These are phyloP conservation scores for Funneliformis geosporum DNA, from an alignment of 192 early-diverging fungal species.

Conservation along the genomic window DNA sequence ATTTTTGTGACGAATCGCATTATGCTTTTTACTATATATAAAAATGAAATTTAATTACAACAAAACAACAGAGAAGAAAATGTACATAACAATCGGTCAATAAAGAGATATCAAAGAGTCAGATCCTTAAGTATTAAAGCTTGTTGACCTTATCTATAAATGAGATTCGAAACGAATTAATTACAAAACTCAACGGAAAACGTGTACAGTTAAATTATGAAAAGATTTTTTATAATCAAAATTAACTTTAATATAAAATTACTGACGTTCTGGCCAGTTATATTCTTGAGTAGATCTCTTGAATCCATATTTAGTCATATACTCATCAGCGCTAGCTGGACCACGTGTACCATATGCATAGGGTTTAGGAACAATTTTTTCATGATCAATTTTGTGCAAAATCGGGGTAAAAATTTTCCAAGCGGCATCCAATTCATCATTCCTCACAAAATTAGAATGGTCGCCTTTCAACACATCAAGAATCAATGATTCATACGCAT, in stretches of 20 bases:
- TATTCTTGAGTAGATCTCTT: constrained; percentile 44
- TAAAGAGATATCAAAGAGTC: too few relatives aligned
- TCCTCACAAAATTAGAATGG: constrained; percentile 93
- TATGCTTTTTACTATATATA: too few relatives aligned
- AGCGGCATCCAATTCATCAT: constrained; percentile 91
- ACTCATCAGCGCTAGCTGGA: constrained; percentile 75
- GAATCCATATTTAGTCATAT: constrained; percentile 64
- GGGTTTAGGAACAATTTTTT: constrained; percentile 53
- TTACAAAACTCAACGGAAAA: neutral
- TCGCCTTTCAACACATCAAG: constrained; percentile 90
- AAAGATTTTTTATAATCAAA: neutral
- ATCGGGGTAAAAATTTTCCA: constrained; percentile 99
- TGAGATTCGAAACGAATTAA: neutral
- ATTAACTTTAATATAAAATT: neutral
- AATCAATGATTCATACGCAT: constrained; percentile 96
- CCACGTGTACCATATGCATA: constrained; percentile 87
- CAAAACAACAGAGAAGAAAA: too few relatives aligned
- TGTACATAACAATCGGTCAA: neutral
- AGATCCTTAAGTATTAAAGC: neutral
- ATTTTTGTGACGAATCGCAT: too few relatives aligned
- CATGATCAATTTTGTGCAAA: constrained; percentile 74
- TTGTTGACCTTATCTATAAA: neutral
- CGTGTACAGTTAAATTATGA: neutral
- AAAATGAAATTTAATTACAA: too few relatives aligned
- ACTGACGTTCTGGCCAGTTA: constrained; percentile 47